These are phyloP conservation scores for Periconia sp. DNA, from an alignment of 2,329 filamentous ascomycete species.

Conservation along the genomic window DNA sequence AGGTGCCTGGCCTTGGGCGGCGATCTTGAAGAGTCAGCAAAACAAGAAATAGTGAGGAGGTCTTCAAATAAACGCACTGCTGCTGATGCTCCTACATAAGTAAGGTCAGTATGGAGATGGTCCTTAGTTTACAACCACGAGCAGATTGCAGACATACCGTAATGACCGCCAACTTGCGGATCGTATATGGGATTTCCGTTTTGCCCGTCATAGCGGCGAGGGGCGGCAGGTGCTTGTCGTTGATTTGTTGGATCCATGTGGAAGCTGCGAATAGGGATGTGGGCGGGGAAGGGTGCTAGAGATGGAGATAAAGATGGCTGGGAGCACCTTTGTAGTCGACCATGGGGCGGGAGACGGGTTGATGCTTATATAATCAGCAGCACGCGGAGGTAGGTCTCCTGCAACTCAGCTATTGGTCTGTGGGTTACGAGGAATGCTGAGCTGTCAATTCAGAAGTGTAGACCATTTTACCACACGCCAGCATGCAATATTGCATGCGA, in stretches of 20 bases:
- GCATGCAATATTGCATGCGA: no score
- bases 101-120: neutral
- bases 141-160: slow-evolving; percentile 42
- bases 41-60: slow-evolving; percentile 7
- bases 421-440: no score
- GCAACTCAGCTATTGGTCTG: no score
- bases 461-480: no score
- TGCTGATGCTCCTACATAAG: slow-evolving; percentile 64
- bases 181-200: slow-evolving; percentile 54
- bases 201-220: slow-evolving; percentile 52
- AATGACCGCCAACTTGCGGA: slow-evolving; percentile 50
- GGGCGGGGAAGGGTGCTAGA: slow-evolving; percentile 20
- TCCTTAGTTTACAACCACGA: neutral
- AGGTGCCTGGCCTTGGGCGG: slow-evolving; percentile 84
- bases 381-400: no score
- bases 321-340: neutral
- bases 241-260: slow-evolving; percentile 42
- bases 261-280: no score
- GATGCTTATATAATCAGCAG: no score
- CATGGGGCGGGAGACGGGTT: no score
- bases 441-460: no score
- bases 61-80: slow-evolving; percentile 55
- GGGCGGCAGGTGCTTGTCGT: slow-evolving; percentile 39
- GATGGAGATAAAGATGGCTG: slow-evolving; percentile 26
- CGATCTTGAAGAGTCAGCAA: slow-evolving; percentile 64